A percentile compares a stretch with the other conserved stretches of the same genome.
Evolutionary conservation across 352 stramenopile genomes (phyloP).

Genomic region (Phytopythium vexans): DNA sequence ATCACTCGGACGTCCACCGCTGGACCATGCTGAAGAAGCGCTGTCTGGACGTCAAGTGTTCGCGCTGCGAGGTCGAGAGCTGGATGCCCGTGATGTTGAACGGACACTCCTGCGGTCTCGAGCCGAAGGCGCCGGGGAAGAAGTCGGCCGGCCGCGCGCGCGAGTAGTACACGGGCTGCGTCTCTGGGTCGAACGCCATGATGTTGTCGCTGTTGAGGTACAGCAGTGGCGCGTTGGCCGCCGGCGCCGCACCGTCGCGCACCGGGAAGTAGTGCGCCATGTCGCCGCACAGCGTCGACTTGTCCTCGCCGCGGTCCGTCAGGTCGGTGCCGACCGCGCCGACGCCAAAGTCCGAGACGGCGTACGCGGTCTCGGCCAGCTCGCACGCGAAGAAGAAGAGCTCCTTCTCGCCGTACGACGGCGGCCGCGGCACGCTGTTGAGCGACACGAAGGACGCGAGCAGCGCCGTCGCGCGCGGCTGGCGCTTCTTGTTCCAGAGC

Average conservation of each 20-base stretch:
- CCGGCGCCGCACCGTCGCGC: constrained; percentile 6
- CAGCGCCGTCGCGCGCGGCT: constrained; percentile 42
- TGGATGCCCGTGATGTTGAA: constrained; percentile 27
- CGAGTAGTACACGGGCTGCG: constrained; percentile 26
- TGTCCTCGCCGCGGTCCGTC: constrained; percentile 16
- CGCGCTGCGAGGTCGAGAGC: constrained; percentile 20
- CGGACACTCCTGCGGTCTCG: constrained; percentile 30
- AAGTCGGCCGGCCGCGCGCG: constrained; percentile 21
- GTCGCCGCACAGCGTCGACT: constrained; percentile 37
- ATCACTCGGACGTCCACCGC: too few species aligned
- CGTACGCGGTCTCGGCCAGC: constrained; percentile 45
- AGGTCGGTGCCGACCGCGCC: constrained; percentile 31
- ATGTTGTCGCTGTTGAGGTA: constrained; percentile 51
- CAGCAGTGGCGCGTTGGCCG: constrained; percentile 16
- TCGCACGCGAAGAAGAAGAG: constrained; percentile 56
- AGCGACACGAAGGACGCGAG: constrained; percentile 42
- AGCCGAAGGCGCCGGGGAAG: constrained; percentile 30
- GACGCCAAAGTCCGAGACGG: constrained; percentile 43
- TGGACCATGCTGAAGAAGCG: constrained; percentile 15
- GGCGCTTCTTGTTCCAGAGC: constrained; percentile 50
- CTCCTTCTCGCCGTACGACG: constrained; percentile 51
- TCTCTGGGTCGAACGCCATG: constrained; percentile 25
- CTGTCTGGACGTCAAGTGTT: constrained; percentile 29
- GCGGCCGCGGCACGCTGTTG: constrained; percentile 18
- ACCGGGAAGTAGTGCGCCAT: constrained; percentile 37